phyloP scores from a whole-genome alignment of 2,329 filamentous ascomycete species.

The Drechslerella coelobrocha region DNA sequence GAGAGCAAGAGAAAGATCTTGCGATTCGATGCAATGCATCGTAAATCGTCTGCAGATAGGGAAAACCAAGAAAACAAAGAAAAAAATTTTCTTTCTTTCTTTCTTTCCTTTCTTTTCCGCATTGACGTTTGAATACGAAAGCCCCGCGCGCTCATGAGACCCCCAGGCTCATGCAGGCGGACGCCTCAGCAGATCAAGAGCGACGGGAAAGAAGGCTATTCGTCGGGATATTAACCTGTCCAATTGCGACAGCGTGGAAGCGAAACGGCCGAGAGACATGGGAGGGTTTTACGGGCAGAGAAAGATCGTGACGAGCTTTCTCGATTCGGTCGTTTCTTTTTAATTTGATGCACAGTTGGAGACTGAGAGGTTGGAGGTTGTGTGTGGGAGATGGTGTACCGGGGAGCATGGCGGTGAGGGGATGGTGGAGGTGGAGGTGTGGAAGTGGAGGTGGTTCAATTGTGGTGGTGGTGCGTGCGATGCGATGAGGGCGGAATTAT shows the following conservation, averaged over 20 bases:
- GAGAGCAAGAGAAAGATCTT: background rate
- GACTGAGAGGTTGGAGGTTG: background rate
- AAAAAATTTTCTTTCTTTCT: background rate
- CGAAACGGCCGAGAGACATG: constrained; percentile 41
- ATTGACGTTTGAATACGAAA: constrained; percentile 39
- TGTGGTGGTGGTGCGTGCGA: constrained; percentile 35
- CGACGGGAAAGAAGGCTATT: constrained; percentile 10
- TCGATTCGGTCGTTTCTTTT: constrained; percentile 14
- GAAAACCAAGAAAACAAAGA: background rate
- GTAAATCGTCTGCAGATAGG: too few species aligned
- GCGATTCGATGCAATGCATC: background rate
- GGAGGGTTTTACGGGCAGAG: constrained; percentile 30
- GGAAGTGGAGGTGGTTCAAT: too few species aligned
- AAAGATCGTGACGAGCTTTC: constrained; percentile 45
- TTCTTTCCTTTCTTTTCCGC: constrained; percentile 17
- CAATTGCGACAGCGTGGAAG: constrained; percentile 49
- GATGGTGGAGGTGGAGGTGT: too few species aligned
- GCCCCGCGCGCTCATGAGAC: constrained; percentile 4
- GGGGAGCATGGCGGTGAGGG: too few species aligned
- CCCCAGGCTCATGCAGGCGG: constrained; percentile 9
- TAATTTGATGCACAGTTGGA: constrained; percentile 17
- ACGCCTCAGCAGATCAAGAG: constrained; percentile 23
- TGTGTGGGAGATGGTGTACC: background rate
- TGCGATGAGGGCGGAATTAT: constrained; percentile 32
- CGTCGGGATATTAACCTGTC: constrained; percentile 37